phyloP scores from a whole-genome alignment of 306 rosid genomes.

The Alnus glutinosa region DNA sequence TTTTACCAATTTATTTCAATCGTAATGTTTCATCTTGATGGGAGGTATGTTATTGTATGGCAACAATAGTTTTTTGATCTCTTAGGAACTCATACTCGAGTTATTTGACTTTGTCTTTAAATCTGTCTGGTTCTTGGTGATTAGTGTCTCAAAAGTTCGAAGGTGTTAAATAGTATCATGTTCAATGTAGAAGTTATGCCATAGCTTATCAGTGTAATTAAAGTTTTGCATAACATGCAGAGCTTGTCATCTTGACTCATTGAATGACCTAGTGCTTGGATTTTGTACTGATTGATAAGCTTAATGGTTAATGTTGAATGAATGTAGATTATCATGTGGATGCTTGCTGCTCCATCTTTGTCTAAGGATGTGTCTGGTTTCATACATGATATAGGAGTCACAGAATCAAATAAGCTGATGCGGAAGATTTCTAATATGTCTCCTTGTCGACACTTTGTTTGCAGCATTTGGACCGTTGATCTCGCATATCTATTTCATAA shows the following conservation, averaged over 20 bases:
- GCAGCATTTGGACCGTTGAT: constrained; percentile 98
- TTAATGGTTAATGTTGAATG: background rate
- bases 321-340: constrained; percentile 3
- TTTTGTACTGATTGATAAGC: background rate
- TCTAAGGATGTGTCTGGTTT: background rate
- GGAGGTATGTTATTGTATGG: background rate
- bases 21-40: constrained; percentile 6
- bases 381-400: constrained; percentile 14
- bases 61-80: background rate
- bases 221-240: background rate
- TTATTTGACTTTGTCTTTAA: background rate
- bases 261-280: background rate
- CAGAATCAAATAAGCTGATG: constrained; percentile 18
- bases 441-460: constrained; percentile 35
- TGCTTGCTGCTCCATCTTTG: constrained; percentile 11
- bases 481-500: constrained; percentile 82
- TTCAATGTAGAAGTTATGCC: background rate
- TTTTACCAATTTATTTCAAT: constrained; percentile 11
- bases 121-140: constrained; percentile 1
- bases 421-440: constrained; percentile 25
- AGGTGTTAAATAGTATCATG: background rate
- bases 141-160: background rate
- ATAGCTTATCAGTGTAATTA: background rate
- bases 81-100: background rate
- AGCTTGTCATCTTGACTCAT: background rate